A percentile compares a stretch with the other conserved stretches of the same genome.
Conservation (phyloP, 345 rosid species). For the Raphanus sativus region DNA sequence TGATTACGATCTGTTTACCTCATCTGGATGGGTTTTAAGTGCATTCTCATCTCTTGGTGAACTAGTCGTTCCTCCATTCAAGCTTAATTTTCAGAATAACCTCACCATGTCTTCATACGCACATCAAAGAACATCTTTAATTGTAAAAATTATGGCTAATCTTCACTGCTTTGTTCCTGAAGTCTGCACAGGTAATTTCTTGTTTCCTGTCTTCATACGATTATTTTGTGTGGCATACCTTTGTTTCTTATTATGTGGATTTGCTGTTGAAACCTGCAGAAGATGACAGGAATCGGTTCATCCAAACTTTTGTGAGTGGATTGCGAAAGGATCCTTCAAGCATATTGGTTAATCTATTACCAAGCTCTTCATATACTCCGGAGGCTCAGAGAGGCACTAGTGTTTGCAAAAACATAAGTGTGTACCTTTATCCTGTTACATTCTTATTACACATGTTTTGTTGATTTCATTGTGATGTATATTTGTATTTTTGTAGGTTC, state of each 20-base stretch:
- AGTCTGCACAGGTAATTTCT: slow-evolving; percentile 70
- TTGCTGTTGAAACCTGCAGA: slow-evolving; percentile 56
- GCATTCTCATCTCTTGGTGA: slow-evolving; percentile 41
- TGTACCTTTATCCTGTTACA: slow-evolving; percentile 30
- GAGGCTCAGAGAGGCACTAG: slow-evolving; percentile 56
- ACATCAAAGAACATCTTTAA: slow-evolving; percentile 83
- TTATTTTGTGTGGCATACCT: too few relatives aligned
- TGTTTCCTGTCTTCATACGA: too few relatives aligned
- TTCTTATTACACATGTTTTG: slow-evolving; percentile 18
- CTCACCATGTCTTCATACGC: slow-evolving; percentile 76
- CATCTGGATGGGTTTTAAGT: slow-evolving; percentile 78
- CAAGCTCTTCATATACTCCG: slow-evolving; percentile 55
- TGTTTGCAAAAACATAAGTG: slow-evolving; percentile 73
- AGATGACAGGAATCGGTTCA: slow-evolving; percentile 85
- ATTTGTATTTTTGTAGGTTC: slow-evolving; percentile 61
- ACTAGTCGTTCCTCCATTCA: slow-evolving; percentile 42
- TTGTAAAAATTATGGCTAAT: slow-evolving; percentile 89
- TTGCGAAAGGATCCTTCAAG: slow-evolving; percentile 63
- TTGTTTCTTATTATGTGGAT: slow-evolving; percentile 11
- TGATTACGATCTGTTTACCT: slow-evolving; percentile 72
- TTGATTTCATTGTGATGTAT: slow-evolving; percentile 26
- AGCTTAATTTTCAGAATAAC: slow-evolving; percentile 52
- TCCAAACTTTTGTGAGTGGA: slow-evolving; percentile 68
- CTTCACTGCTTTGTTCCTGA: slow-evolving; percentile 90
- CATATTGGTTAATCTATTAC: slow-evolving; percentile 40